These are phyloP conservation scores for Stagonosporopsis vannaccii DNA, from an alignment of 2,329 filamentous ascomycete genomes.

Conservation along the genomic window DNA sequence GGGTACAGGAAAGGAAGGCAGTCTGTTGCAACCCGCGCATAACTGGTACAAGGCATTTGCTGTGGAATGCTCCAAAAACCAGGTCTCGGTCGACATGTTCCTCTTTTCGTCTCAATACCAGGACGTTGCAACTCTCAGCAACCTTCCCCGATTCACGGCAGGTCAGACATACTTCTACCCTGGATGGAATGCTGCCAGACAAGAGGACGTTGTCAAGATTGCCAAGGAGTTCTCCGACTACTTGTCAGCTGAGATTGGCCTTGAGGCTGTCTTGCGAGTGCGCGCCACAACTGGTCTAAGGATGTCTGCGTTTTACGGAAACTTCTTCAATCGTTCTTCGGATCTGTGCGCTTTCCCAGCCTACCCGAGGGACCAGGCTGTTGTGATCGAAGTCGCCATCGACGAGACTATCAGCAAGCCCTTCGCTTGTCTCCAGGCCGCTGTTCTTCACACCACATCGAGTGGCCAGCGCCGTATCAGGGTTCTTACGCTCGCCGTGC, in stretches of 20 bases:
- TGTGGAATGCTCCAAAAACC: conserved; percentile 97
- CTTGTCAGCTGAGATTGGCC: conserved; percentile 92
- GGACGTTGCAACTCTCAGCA: conserved; percentile 95
- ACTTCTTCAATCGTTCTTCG: conserved; percentile 98
- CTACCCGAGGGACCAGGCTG: conserved; percentile 95
- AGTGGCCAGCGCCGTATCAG: conserved; percentile 96
- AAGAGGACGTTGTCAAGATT: conserved; percentile 97
- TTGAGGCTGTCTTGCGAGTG: conserved; percentile 95
- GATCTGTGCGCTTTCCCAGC: conserved; percentile 98
- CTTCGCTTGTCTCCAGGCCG: conserved; percentile 81
- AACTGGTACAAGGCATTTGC: conserved; percentile 99
- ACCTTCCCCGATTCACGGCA: conserved; percentile 93
- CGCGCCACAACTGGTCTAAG: conserved; percentile 92
- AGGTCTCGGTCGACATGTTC: conserved; percentile 77
- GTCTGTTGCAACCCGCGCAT: conserved; percentile 87
- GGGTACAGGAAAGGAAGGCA: conserved; percentile 90
- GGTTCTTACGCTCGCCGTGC: conserved; percentile 90
- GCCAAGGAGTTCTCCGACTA: conserved; percentile 96
- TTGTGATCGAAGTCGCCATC: conserved; percentile 97
- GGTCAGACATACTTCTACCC: conserved; percentile 99
- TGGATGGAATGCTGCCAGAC: conserved; percentile 92
- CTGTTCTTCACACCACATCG: conserved; percentile 95
- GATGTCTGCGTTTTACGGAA: conserved; percentile 98
- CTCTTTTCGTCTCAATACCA: conserved; percentile 65
- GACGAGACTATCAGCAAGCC: conserved; percentile 93